Base-by-base conservation (phyloP, 2,329 filamentous ascomycete species). In the Trichothecium roseum region DNA sequence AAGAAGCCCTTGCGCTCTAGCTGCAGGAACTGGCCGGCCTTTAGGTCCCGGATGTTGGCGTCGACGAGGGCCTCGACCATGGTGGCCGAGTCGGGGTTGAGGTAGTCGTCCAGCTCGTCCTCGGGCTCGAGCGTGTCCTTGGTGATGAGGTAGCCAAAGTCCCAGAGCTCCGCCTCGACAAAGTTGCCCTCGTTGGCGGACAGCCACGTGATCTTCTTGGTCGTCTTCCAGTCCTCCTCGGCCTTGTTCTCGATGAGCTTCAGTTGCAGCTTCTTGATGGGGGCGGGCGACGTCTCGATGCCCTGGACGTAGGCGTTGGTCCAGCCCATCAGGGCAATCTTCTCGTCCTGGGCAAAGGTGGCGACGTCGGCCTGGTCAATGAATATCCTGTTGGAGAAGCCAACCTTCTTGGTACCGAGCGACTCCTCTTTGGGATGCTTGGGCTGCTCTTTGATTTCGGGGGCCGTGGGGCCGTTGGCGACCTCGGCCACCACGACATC, bases 161-260 rank as follows among this genome's bases (percentile, higher is more conserved):
- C 87, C 62, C 88, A 89, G 9, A 94, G 72, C 59, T 94, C 84
- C 16, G 91, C 79, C 7, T 80, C 78, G 12, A 94, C 69, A 1
- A 94, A 72, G 39, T 82, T 74, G 62, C 89, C 82, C 32, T 74
- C 74, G 45, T 89, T 83, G 30, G 74, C 74, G 2, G 85, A 81
- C 32, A 96, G 66, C 89, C 89, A 96, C 1, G 88, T 95, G 27
- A 96, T 77, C 70, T 96, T 96, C 76, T 95, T 95, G 52, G 86
- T 79, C 0, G 89, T 96, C 69, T 94, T 94, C 59, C 96, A 84
- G 56, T 96, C 89, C 37, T 89, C 88, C 49, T 83, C 77, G 34
- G 95, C 74, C 59, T 96, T 82, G 20, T 24, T 24, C 20, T 24
- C 20, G 10, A 24, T 24, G n/a, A 95, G 75, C 61, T 94, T 85